Evolutionary conservation across 2,329 filamentous ascomycete species (phyloP).

Genomic region (Cryphonectria radicalis): DNA sequence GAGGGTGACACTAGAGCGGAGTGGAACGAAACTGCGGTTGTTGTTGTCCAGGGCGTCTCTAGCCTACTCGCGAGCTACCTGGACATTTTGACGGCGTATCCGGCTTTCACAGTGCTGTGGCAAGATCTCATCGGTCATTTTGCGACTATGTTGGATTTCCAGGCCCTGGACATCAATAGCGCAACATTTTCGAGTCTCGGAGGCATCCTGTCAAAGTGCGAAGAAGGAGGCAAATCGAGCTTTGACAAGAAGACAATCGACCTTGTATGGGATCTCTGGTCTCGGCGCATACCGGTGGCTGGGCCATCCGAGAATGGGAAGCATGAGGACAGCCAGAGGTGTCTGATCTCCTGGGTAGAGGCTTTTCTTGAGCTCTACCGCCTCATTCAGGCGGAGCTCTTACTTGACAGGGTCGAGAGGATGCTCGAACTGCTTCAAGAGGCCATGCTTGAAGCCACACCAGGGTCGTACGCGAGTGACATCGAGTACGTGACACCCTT

Average conservation of each 20-base stretch:
- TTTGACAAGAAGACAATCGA: conserved; percentile 60
- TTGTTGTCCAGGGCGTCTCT: conserved; percentile 74
- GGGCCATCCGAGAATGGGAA: conserved; percentile 48
- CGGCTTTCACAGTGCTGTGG: conserved; percentile 76
- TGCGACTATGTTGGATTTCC: conserved; percentile 64
- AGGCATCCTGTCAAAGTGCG: conserved; percentile 61
- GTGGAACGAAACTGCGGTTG: conserved; percentile 76
- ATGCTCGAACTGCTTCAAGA: conserved; percentile 73
- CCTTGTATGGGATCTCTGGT: conserved; percentile 72
- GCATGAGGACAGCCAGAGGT: conserved; percentile 73
- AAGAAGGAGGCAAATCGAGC: conserved; percentile 46
- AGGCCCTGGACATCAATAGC: conserved; percentile 71
- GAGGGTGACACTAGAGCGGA: conserved; percentile 54
- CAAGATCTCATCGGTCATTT: conserved; percentile 72
- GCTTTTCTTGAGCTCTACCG: conserved; percentile 78
- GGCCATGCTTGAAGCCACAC: conserved; percentile 72
- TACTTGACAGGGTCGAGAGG: conserved; percentile 63
- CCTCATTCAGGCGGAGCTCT: conserved; percentile 68
- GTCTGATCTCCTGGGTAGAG: conserved; percentile 81
- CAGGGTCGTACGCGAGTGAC: conserved; percentile 71
- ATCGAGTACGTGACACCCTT: conserved; percentile 74
- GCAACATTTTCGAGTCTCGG: conserved; percentile 71
- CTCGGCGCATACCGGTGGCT: conserved; percentile 62
- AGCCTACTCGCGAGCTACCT: conserved; percentile 78
- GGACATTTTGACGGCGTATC: conserved; percentile 67